Evolutionary conservation across 2,329 filamentous ascomycete species (phyloP).

Genomic region (Pseudonectria buxi): DNA sequence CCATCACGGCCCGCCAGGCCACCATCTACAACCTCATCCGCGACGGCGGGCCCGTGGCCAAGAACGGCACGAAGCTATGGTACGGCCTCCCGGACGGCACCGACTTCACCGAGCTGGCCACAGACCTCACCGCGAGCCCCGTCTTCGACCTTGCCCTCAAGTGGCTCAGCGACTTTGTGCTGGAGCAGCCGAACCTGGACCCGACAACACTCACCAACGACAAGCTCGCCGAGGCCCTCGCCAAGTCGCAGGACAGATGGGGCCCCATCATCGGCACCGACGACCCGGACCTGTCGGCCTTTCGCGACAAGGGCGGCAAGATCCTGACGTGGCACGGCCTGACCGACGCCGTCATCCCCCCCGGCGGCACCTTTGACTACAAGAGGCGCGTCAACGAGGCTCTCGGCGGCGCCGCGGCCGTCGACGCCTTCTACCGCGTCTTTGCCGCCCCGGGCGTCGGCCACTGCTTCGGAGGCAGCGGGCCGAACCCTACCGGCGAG

Average conservation of each 20-base stretch:
- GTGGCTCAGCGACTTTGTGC: constrained; percentile 20
- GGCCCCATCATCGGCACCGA: constrained; percentile 18
- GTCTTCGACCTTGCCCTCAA: constrained; percentile 8
- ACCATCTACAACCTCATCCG: background rate
- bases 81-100: constrained; percentile 3
- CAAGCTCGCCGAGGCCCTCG: constrained; percentile 8
- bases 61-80: background rate
- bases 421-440: constrained; percentile 43
- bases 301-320: constrained; percentile 31
- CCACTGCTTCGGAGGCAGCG: constrained; percentile 33
- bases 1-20: background rate
- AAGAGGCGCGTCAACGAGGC: constrained; percentile 26
- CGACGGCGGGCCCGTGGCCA: background rate
- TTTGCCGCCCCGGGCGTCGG: constrained; percentile 45
- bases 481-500: background rate
- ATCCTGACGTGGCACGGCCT: constrained; percentile 36
- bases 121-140: background rate
- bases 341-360: constrained; percentile 30
- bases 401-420: constrained; percentile 26
- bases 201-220: constrained; percentile 4
- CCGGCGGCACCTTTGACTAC: constrained; percentile 26
- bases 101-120: background rate
- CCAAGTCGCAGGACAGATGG: constrained; percentile 12
- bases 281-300: constrained; percentile 23
- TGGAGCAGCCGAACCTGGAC: constrained; percentile 23